Evolutionary conservation across 192 early-diverging fungal species (phyloP).

Genomic region (Coemansia sp.): DNA sequence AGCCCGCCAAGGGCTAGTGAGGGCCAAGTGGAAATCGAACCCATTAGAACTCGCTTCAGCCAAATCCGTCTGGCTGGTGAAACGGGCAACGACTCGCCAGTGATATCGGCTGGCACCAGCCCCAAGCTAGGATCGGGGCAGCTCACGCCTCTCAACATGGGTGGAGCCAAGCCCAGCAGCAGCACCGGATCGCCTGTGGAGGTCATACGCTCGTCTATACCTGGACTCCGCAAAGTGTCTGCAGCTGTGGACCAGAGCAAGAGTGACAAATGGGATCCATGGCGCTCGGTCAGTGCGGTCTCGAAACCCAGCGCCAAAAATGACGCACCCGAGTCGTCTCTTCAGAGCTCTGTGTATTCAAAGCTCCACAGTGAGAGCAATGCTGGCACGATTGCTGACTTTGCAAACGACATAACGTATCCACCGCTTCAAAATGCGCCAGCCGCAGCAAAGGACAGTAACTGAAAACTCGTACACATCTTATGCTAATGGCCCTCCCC

Average conservation of each 20-base stretch:
- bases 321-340: constrained; percentile 27
- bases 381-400: constrained; percentile 28
- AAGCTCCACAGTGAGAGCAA: constrained; percentile 9
- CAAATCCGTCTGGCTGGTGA: constrained; percentile 31
- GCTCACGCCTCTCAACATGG: not conserved
- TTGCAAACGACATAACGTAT: constrained; percentile 52
- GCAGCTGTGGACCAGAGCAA: not conserved
- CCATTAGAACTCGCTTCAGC: constrained; percentile 22
- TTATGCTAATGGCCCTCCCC: not conserved
- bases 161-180: not conserved
- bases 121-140: not conserved
- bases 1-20: not conserved
- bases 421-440: constrained; percentile 38
- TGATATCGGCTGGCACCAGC: not conserved
- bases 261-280: constrained; percentile 46
- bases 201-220: constrained; percentile 32
- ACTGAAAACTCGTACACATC: not conserved
- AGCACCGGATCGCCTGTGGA: constrained; percentile 5
- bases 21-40: not conserved
- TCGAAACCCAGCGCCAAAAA: constrained; percentile 1
- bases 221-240: constrained; percentile 34
- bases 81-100: constrained; percentile 27
- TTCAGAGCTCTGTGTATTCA: constrained; percentile 43
- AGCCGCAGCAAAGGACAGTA: constrained; percentile 3
- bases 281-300: constrained; percentile 45